Evolutionary conservation across 2,329 filamentous ascomycete species (phyloP).

Genomic region (Pseudohalonectria lignicola): DNA sequence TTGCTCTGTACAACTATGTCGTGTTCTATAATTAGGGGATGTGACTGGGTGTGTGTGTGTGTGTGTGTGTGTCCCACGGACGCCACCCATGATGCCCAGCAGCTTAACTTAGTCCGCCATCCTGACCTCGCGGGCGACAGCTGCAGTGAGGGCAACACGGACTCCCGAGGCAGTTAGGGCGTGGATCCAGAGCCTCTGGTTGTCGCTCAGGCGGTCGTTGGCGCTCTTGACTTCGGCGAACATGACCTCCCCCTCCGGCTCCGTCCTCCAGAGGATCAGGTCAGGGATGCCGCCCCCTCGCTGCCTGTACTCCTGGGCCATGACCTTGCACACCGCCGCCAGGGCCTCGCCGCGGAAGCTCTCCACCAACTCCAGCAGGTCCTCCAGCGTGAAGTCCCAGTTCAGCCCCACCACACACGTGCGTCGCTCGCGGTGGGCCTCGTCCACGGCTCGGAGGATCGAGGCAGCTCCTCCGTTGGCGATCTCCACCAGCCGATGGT

Average conservation of each 20-base stretch:
- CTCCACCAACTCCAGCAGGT: constrained; percentile 65
- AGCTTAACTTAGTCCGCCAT: neutral
- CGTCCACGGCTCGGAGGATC: constrained; percentile 60
- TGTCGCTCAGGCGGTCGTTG: constrained; percentile 92
- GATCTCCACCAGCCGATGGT: constrained; percentile 75
- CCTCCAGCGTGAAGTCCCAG: constrained; percentile 74
- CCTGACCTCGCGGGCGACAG: constrained; percentile 40
- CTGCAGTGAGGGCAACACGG: constrained; percentile 69
- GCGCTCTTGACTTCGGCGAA: constrained; percentile 73
- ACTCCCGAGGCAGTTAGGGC: constrained; percentile 79
- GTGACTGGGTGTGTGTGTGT: too few species aligned
- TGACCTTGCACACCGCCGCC: constrained; percentile 78
- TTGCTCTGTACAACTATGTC: too few species aligned
- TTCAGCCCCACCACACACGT: constrained; percentile 88
- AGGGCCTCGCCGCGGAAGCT: constrained; percentile 77
- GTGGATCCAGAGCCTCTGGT: constrained; percentile 93
- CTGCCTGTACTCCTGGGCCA: constrained; percentile 89
- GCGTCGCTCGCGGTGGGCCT: constrained; percentile 52
- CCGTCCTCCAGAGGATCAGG: constrained; percentile 70
- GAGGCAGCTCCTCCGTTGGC: constrained; percentile 65
- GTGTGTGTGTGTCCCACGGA: too few species aligned
- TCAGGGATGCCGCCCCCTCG: constrained; percentile 85
- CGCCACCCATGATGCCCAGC: too few species aligned
- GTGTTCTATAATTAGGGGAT: too few species aligned
- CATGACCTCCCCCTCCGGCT: constrained; percentile 31